These are phyloP conservation scores for Mycena pura DNA, from an alignment of 768 basidiomycete species.

Conservation along the genomic window DNA sequence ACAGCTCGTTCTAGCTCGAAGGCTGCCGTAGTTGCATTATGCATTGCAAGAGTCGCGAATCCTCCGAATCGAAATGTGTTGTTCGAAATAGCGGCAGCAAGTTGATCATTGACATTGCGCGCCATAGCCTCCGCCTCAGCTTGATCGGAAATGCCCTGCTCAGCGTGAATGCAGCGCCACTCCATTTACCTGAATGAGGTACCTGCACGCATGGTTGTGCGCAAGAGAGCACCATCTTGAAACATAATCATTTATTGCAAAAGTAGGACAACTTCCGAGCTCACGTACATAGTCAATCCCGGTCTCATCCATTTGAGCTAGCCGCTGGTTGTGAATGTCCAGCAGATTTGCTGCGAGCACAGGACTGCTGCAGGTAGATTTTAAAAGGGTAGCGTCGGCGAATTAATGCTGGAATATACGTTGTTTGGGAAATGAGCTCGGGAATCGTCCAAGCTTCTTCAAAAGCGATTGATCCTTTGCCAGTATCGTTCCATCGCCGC, in stretches of 20 bases:
- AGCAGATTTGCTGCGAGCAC: constrained; percentile 36
- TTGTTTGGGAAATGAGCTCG: constrained; percentile 35
- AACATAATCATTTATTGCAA: neutral
- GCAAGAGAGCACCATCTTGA: constrained; percentile 47
- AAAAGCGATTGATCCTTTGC: constrained; percentile 42
- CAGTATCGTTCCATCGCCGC: constrained; percentile 38
- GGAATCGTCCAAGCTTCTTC: constrained; percentile 49
- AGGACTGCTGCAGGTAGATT: neutral
- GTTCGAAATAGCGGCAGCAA: constrained; percentile 44
- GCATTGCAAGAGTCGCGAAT: too few species aligned
- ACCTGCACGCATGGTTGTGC: constrained; percentile 35
- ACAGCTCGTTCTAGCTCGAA: constrained; percentile 46
- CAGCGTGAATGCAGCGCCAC: neutral
- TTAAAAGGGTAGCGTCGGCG: neutral
- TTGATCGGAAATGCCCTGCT: constrained; percentile 37
- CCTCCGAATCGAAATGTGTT: constrained; percentile 46
- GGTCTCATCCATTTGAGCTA: constrained; percentile 42
- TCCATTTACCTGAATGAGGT: constrained; percentile 35
- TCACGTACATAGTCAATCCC: constrained; percentile 42
- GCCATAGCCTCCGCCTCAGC: constrained; percentile 40
- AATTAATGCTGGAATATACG: constrained; percentile 21
- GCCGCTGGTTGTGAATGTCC: constrained; percentile 45
- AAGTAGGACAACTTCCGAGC: neutral
- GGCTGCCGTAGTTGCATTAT: constrained; percentile 45
- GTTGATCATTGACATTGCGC: constrained; percentile 41